Base-by-base conservation (phyloP, 441 rosid genomes). In the Euphorbia corollata region DNA sequence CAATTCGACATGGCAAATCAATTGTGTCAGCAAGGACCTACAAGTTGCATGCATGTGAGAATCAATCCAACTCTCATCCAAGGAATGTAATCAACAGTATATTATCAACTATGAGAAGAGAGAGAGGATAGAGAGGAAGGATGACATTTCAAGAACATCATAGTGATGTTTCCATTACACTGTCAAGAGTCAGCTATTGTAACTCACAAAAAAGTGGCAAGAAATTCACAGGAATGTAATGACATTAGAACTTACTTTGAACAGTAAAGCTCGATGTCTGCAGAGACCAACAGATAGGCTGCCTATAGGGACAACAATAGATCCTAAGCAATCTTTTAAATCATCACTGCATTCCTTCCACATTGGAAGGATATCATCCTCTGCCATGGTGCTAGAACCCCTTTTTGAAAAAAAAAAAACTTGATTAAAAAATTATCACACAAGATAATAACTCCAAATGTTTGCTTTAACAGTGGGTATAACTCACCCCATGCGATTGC, bases 1-100 rank as follows among this genome's bases (percentile, higher is more conserved):
- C 97, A 79, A 94, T 88, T 66, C 97, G 97, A 84, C 99, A 91
- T 8, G 97, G 99, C 59, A 94, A 79, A 84, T 91, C 91, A 78
- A 94, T 89, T 16, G 83, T 68, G 72, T 94, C 99, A 59, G 99
- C 98, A 39, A 94, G 82, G 38, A 94, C 96, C 99, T 75, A 77
- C 38, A 77, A 59, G 77, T 61, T 36, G 61, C 68, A 68, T 53
- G 70, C 59, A 45, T 71, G 51, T 53, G 39, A 61, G 38, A 64
- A 63, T 58, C 54, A 57, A 36, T 64, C 38, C 59, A 38, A 32
- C 36, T 48, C 19, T n/a, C 30, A 63, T 57, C 63, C 41, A 36
- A 2, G 36, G 36, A 32, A 32, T n/a, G n/a, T n/a, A n/a, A n/a
- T n/a, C 50, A 19, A 27, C n/a, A 39, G 30, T 58, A 69, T 24